Conservation (phyloP, 805 yeast genomes). For the Pichia pseudocactophila region DNA sequence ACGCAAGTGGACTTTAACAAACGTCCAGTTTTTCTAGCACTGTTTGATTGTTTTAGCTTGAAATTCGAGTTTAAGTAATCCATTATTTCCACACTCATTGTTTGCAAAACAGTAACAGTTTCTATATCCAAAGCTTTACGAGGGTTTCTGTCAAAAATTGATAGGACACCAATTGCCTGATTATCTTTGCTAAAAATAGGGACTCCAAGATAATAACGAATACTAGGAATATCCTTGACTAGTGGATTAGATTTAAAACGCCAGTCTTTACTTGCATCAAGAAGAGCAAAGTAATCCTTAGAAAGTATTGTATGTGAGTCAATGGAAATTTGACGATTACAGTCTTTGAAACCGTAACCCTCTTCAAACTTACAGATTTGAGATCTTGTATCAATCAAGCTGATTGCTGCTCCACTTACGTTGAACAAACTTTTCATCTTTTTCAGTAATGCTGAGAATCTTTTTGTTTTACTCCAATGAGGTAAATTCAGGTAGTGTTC, state of each 20-base stretch:
- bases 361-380: slow-evolving; percentile 44
- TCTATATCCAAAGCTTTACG: slow-evolving; percentile 30
- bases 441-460: slow-evolving; percentile 32
- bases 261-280: slow-evolving; percentile 66
- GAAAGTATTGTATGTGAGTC: slow-evolving; percentile 67
- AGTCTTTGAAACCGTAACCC: slow-evolving; percentile 38
- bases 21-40: no score
- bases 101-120: slow-evolving; percentile 30
- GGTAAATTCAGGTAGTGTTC: slow-evolving; percentile 30
- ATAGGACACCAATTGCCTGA: slow-evolving; percentile 45
- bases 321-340: slow-evolving; percentile 48
- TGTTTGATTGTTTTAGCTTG: no score
- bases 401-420: slow-evolving; percentile 47
- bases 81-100: slow-evolving; percentile 35
- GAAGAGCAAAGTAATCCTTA: slow-evolving; percentile 40
- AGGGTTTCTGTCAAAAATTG: slow-evolving; percentile 46
- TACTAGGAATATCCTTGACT: slow-evolving; percentile 50
- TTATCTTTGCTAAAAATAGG: slow-evolving; percentile 38
- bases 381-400: slow-evolving; percentile 41
- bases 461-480: slow-evolving; percentile 40
- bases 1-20: background rate
- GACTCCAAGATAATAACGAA: slow-evolving; percentile 58
- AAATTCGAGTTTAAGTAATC: slow-evolving; percentile 25
- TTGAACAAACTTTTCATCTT: slow-evolving; percentile 34
- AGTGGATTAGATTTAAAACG: slow-evolving; percentile 54